Base-by-base conservation (phyloP, 805 yeast genomes). In the Ascoidea asiatica region DNA sequence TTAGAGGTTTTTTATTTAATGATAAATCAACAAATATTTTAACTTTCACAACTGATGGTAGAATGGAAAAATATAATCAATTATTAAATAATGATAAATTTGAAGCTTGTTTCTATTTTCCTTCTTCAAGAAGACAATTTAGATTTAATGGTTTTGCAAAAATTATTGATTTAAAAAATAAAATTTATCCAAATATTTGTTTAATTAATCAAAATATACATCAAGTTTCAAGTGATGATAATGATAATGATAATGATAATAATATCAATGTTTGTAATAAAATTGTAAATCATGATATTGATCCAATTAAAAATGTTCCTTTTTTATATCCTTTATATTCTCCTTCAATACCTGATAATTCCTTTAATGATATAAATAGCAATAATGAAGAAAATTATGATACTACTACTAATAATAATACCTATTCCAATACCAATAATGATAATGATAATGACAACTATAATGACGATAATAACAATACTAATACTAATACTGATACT, bases 31-130 rank as follows among this genome's bases (percentile, higher is more conserved):
- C 81, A 21, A 85, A 82, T 54, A 74, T 81, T 11, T 58, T 85
- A 43, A 70, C 84, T 1, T 77, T 81, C 53, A 72, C 81, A 39
- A 80, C 92, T 1, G 95, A 86, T 59, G 67, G 69, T 54, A 65
- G 95, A 59, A 77, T 80, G 67, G 64, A 65, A 42, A 86, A 86
- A 59, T 70, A 69, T 53, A 60, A 62, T 13, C 82, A 82, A 53
- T 59, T 75, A 37, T 49, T 67, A 19, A 52, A 57, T 13, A 70
- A 78, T 52, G 73, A 79, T 43, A 65, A 67, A 45, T 80, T 77
- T 57, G 95, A 86, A 62, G 83, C 86, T 1, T 81, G 85, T 46
- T 83, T 82, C 56, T 81, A 84, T 65, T 81, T 85, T 56, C 72
- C 68, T 6, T 66, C 65, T 19, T 58, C 72, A 20, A 71, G 72